Percentiles rank a stretch among this genome's conserved stretches.
phyloP scores from a whole-genome alignment of 1,139 yeast species.

The Geotrichum klebahnii region DNA sequence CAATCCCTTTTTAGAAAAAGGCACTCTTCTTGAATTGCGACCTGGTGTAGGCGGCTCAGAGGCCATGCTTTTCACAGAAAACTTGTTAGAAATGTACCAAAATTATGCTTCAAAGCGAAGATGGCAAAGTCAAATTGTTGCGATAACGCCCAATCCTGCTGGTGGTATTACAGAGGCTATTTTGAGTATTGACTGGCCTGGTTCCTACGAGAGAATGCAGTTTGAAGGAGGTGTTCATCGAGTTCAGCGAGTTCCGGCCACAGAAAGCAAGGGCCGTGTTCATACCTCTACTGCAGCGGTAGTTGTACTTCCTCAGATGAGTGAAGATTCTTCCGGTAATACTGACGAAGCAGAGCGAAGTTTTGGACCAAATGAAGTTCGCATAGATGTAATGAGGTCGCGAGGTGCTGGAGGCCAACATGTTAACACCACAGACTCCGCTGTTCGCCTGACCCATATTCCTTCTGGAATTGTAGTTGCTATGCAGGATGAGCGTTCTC shows the following conservation, averaged over 20 bases:
- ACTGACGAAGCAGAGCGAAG: slow-evolving; percentile 64
- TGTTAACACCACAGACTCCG: slow-evolving; percentile 96
- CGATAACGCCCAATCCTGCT: slow-evolving; percentile 48
- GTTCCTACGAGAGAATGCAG: slow-evolving; percentile 67
- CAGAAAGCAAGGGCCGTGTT: slow-evolving; percentile 89
- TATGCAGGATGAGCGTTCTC: slow-evolving; percentile 94
- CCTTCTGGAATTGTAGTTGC: slow-evolving; percentile 87
- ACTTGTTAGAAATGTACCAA: slow-evolving; percentile 74
- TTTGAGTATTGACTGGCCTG: slow-evolving; percentile 66
- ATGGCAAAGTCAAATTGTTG: slow-evolving; percentile 65
- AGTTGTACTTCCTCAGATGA: slow-evolving; percentile 81
- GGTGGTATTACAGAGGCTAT: slow-evolving; percentile 79
- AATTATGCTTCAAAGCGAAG: slow-evolving; percentile 59
- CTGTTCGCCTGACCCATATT: slow-evolving; percentile 85
- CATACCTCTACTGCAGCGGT: slow-evolving; percentile 97
- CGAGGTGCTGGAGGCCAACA: slow-evolving; percentile 99
- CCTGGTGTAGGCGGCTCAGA: slow-evolving; percentile 98
- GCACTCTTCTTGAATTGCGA: slow-evolving; percentile 77
- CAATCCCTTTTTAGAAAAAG: slow-evolving; percentile 68
- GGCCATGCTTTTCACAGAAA: slow-evolving; percentile 80
- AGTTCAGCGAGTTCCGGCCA: slow-evolving; percentile 89
- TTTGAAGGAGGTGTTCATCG: slow-evolving; percentile 95
- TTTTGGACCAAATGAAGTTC: slow-evolving; percentile 81
- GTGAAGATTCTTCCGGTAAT: slow-evolving; percentile 49
- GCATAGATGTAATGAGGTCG: slow-evolving; percentile 93